Percentiles rank a stretch among this genome's conserved stretches.
These are phyloP conservation scores for Elongisporangium prolatum DNA, from an alignment of 352 stramenopile genomes.

Conservation along the genomic window DNA sequence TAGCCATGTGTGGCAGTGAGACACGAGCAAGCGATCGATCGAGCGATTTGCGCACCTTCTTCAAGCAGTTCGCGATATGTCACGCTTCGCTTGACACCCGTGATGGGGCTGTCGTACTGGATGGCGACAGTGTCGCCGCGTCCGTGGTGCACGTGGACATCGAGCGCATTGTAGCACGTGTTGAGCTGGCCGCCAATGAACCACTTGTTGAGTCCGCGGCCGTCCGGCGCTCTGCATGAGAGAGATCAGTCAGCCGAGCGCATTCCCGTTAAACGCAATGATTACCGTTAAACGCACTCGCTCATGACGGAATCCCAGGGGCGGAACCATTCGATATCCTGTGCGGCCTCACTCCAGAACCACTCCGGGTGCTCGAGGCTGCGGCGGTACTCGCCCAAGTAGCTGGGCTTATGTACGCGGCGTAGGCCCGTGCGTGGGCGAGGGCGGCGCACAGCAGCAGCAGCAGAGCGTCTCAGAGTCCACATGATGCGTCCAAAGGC, in stretches of 20 bases:
- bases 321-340: slow-evolving; percentile 30
- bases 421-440: not conserved
- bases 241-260: not conserved
- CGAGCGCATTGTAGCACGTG: slow-evolving; percentile 62
- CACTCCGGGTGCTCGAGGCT: slow-evolving; percentile 19
- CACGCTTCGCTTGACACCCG: slow-evolving; percentile 46
- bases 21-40: not conserved
- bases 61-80: slow-evolving; percentile 77
- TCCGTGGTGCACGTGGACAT: slow-evolving; percentile 50
- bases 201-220: slow-evolving; percentile 14
- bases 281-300: slow-evolving; percentile 8
- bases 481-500: not conserved
- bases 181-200: slow-evolving; percentile 63
- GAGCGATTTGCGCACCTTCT: slow-evolving; percentile 20
- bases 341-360: slow-evolving; percentile 26
- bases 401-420: slow-evolving; percentile 18
- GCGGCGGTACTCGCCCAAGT: slow-evolving; percentile 24
- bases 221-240: not conserved
- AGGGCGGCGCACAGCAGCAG: not conserved
- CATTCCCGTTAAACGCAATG: not conserved
- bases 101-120: slow-evolving; percentile 58
- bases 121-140: slow-evolving; percentile 50
- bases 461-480: not conserved
- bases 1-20: not conserved
- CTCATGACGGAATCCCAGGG: slow-evolving; percentile 23